phyloP scores from a whole-genome alignment of 768 basidiomycete genomes.

The Agrocybe pediades region DNA sequence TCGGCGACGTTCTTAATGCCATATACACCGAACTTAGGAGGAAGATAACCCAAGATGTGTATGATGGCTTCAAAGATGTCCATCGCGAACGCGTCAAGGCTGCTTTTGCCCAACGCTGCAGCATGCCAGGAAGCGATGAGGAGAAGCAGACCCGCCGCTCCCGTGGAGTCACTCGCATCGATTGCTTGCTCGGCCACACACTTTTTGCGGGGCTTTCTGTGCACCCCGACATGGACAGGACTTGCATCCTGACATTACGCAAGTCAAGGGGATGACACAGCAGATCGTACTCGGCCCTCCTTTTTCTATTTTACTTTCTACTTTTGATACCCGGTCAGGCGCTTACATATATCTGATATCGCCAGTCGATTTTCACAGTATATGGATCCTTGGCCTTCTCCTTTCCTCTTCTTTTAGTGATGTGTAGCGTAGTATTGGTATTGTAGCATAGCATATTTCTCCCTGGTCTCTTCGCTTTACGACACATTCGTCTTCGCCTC shows the following conservation, averaged over 20 bases:
- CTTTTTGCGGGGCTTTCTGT: constrained; percentile 53
- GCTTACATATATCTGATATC: background rate
- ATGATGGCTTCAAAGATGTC: constrained; percentile 40
- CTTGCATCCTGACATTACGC: constrained; percentile 51
- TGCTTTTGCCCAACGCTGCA: constrained; percentile 49
- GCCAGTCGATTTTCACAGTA: background rate
- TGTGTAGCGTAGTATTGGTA: constrained; percentile 3
- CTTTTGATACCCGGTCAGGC: background rate
- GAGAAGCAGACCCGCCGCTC: constrained; percentile 35
- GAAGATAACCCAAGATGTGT: constrained; percentile 42
- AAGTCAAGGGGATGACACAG: constrained; percentile 19
- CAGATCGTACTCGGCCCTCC: background rate
- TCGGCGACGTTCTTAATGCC: constrained; percentile 48
- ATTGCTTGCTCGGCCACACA: constrained; percentile 50
- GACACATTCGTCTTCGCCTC: too few species aligned
- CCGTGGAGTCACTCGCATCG: constrained; percentile 48
- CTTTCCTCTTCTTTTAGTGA: background rate
- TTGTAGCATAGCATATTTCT: constrained; percentile 18
- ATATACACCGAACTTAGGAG: constrained; percentile 40
- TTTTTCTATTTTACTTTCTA: background rate
- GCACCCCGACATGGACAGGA: constrained; percentile 33
- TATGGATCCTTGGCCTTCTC: background rate
- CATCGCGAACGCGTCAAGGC: constrained; percentile 43
- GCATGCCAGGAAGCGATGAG: constrained; percentile 25
- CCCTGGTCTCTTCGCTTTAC: too few species aligned